Conservation (phyloP, 176 grass and related monocot genomes). For the barley (Hordeum vulgare) region DNA sequence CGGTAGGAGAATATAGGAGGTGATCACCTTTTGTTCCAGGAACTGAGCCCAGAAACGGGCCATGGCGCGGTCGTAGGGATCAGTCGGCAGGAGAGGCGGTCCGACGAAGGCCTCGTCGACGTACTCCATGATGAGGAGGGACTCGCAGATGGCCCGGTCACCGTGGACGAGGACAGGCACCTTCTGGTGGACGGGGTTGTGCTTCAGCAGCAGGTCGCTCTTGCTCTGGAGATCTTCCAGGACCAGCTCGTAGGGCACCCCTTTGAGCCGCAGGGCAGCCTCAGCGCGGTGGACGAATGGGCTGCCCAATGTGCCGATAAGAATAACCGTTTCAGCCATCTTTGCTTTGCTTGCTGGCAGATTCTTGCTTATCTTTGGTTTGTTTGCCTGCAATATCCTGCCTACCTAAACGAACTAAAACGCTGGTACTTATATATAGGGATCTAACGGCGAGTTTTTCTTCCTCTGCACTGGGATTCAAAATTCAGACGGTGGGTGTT, state of each 20-base stretch:
- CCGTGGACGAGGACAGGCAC: slow-evolving; percentile 38
- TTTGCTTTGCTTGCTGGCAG: not conserved
- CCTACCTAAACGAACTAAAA: too few relatives aligned
- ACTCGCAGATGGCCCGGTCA: slow-evolving; percentile 18
- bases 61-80: not conserved
- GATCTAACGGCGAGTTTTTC: too few relatives aligned
- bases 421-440: too few relatives aligned
- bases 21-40: not conserved
- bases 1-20: not conserved
- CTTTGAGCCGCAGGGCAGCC: not conserved
- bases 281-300: not conserved
- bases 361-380: too few relatives aligned
- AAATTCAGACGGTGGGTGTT: too few relatives aligned
- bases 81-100: not conserved
- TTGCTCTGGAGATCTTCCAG: slow-evolving; percentile 6
- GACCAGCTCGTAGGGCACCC: not conserved
- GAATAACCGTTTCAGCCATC: not conserved
- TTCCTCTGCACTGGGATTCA: too few relatives aligned
- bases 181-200: slow-evolving; percentile 41
- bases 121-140: slow-evolving; percentile 37
- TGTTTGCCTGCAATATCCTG: too few relatives aligned
- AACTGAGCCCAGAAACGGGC: not conserved
- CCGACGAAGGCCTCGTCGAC: slow-evolving; percentile 30
- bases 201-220: slow-evolving; percentile 26
- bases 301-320: not conserved